phyloP scores from a whole-genome alignment of 441 rosid genomes.

The Syzygium syzygioides region DNA sequence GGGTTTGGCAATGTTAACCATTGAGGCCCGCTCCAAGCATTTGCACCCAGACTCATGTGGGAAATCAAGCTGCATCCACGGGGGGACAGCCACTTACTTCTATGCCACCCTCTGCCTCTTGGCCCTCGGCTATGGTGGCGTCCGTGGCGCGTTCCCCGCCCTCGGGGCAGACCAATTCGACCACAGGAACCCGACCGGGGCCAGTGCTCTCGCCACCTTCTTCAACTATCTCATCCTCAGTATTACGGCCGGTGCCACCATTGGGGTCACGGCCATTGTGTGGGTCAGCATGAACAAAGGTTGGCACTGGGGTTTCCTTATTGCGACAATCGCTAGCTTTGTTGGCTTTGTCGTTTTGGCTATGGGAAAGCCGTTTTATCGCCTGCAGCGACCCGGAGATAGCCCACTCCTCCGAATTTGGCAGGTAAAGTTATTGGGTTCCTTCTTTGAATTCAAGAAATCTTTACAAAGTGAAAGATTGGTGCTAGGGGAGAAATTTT shows the following conservation, averaged over 20 bases:
- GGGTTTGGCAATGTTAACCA: constrained; percentile 40
- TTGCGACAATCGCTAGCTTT: constrained; percentile 22
- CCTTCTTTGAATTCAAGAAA: not conserved
- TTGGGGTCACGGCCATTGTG: constrained; percentile 49
- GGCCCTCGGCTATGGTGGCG: constrained; percentile 44
- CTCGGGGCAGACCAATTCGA: constrained; percentile 57
- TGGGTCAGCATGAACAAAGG: constrained; percentile 22
- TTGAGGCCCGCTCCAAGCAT: constrained; percentile 33
- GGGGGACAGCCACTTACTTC: constrained; percentile 25
- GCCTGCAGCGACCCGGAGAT: constrained; percentile 14
- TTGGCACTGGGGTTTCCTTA: constrained; percentile 48
- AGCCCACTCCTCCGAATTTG: constrained; percentile 23
- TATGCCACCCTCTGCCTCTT: constrained; percentile 24
- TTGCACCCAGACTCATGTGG: constrained; percentile 32
- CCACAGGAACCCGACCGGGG: constrained; percentile 33
- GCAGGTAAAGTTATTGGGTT: not conserved
- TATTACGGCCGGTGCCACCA: constrained; percentile 24
- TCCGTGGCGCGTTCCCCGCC: constrained; percentile 36
- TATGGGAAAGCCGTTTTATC: constrained; percentile 39
- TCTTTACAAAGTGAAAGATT: not conserved
- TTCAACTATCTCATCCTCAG: constrained; percentile 35
- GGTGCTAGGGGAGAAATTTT: not conserved
- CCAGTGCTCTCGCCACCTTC: constrained; percentile 30
- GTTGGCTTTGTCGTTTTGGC: constrained; percentile 27
- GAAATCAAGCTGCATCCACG: constrained; percentile 29